A percentile compares a stretch with the other conserved stretches of the same genome.
These are phyloP conservation scores for Aspergillus ostianus DNA, from an alignment of 495 filamentous ascomycete species.

Conservation along the genomic window DNA sequence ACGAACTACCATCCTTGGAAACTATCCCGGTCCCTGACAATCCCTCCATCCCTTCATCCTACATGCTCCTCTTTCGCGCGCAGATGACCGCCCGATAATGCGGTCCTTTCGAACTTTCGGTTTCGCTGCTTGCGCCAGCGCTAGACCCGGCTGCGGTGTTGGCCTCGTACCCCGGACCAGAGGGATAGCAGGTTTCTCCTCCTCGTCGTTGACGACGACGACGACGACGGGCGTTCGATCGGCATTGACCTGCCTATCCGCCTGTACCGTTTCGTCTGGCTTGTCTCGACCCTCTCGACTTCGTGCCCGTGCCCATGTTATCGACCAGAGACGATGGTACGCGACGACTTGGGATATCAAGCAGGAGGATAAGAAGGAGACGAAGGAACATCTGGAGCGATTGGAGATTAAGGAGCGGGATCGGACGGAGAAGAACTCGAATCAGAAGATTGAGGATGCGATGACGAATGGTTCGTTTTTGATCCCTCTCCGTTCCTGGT, in stretches of 20 bases:
- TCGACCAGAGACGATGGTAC: background rate
- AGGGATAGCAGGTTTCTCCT: no score
- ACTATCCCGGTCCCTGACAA: background rate
- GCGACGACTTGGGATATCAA: background rate
- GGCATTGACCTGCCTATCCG: background rate
- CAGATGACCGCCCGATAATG: background rate
- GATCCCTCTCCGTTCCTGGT: background rate
- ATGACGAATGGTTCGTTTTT: constrained; percentile 49
- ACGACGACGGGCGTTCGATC: no score
- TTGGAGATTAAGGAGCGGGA: constrained; percentile 8
- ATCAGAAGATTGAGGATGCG: constrained; percentile 36
- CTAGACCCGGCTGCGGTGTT: no score
- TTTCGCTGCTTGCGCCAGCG: background rate
- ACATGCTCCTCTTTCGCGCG: background rate
- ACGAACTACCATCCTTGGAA: background rate
- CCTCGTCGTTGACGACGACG: background rate
- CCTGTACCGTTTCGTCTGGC: no score
- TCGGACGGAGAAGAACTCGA: background rate
- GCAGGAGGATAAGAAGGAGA: constrained; percentile 5
- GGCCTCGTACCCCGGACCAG: no score
- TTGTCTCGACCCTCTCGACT: no score
- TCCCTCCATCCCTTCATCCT: background rate
- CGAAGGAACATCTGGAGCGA: constrained; percentile 12
- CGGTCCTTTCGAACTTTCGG: background rate
- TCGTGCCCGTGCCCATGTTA: no score